Percentiles rank a stretch among this genome's conserved stretches.
These are phyloP conservation scores for Verticillium isaacii DNA, from an alignment of 2,329 filamentous ascomycete species.

Conservation along the genomic window DNA sequence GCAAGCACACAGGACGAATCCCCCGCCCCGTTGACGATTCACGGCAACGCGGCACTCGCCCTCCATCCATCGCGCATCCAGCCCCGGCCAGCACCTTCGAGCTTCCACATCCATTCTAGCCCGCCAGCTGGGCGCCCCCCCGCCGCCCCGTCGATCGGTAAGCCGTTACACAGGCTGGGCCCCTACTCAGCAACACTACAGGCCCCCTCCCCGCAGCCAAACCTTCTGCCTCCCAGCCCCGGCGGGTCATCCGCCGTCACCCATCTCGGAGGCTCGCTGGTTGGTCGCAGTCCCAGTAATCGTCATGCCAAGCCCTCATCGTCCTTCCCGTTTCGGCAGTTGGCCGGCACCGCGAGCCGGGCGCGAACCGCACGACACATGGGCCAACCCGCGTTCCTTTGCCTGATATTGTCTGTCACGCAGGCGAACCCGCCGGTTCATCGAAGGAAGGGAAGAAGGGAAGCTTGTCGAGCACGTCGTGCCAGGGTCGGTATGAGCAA, in stretches of 20 bases:
- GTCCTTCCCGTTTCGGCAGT: conserved; percentile 1
- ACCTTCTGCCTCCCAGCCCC: not conserved
- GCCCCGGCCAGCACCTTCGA: not conserved
- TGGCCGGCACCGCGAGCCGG: not conserved
- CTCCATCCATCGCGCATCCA: not conserved
- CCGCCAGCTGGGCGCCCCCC: not conserved
- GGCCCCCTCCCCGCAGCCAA: no score
- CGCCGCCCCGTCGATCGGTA: not conserved
- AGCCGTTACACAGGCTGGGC: not conserved
- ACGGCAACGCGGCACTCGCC: not conserved
- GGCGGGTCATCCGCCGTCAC: not conserved
- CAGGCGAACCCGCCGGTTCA: no score
- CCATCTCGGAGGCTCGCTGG: not conserved
- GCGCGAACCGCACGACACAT: not conserved
- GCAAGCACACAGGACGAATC: no score
- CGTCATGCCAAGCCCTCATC: not conserved
- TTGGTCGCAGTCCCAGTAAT: not conserved
- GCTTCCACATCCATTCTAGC: not conserved
- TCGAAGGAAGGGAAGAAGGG: no score
- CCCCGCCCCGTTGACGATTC: not conserved
- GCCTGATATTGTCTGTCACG: no score
- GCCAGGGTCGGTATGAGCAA: no score
- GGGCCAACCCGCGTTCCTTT: no score
- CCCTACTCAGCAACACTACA: no score
- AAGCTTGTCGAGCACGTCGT: no score